Base-by-base conservation (phyloP, 2,329 filamentous ascomycete species). In the Seiridium cupressi region DNA sequence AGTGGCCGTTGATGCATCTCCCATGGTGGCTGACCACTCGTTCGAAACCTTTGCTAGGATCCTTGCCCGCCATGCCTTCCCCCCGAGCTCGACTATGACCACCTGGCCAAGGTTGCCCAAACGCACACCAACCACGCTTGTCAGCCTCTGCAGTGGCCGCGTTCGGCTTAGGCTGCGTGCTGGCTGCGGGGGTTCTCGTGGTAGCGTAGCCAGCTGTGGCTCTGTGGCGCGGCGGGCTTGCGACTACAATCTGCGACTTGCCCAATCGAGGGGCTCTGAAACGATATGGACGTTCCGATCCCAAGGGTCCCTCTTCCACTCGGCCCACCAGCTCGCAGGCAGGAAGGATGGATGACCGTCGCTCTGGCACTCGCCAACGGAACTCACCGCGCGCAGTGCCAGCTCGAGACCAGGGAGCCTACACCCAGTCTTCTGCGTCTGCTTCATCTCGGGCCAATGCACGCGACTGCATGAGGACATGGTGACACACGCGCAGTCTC, bases 231-330 rank as follows among this genome's bases (percentile, higher is more conserved):
- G 47, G 57, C 47, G 49, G 55, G 55, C 44, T 51, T 32, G 44
- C 55, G 11, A 40, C 34, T n/a, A 6, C 44, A 55, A 56, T 55
- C 38, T 63, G 36, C 31, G 59, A 61, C 31, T 63, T 63, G 53
- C 61, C 61, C 49, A 55, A 63, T 63, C 34, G 36, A 57, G 59
- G 47, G 42, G 26, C 55, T 58, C 59, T 61, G 61, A 63, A 63
- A 63, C 61, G 58, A 51, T 53, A 55, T 54, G 51, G 18, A 26
- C 18, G 18, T 26, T 58, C 53, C 40, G 55, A 7, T 49, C 44
- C 53, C 55, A 44, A 55, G 49, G 51, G 46, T 51, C 46, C 48
- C 47, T 48, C 49, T 40, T 11, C 55, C 32, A 13, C 18, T 44
- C 44, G 46, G 44, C 26, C 44, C 44, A 58, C 32, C 55, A 51